These are phyloP conservation scores for Pseudopithomyces maydicus DNA, from an alignment of 2,329 filamentous ascomycete species.

Conservation along the genomic window DNA sequence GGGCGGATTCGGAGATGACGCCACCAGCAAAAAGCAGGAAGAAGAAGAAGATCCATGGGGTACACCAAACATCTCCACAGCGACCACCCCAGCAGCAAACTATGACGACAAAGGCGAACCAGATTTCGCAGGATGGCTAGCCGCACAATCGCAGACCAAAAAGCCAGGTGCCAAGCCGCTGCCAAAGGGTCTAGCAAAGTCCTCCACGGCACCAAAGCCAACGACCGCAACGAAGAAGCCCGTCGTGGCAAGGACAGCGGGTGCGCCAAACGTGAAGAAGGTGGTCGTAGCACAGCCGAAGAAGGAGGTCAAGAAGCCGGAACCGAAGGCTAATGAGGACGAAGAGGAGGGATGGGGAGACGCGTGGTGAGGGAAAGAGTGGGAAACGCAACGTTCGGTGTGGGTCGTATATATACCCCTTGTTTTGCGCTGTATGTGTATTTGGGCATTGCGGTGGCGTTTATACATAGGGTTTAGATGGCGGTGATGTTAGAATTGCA, in stretches of 20 bases:
- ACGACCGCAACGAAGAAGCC: conserved; percentile 39
- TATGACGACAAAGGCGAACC: conserved; percentile 88
- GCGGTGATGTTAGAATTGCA: not conserved
- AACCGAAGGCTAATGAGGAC: conserved; percentile 49
- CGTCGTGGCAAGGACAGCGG: conserved; percentile 35
- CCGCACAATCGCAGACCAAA: conserved; percentile 81
- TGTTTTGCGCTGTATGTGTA: conserved; percentile 3
- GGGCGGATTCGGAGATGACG: conserved; percentile 68
- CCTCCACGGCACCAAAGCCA: conserved; percentile 47
- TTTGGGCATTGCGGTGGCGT: conserved; percentile 26
- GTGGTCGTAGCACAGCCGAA: conserved; percentile 33
- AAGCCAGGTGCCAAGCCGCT: conserved; percentile 66
- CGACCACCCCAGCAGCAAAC: conserved; percentile 51
- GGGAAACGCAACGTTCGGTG: not conserved
- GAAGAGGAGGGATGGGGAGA: conserved; percentile 47
- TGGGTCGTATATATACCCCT: conserved; percentile 1
- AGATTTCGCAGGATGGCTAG: conserved; percentile 94
- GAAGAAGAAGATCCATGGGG: conserved; percentile 61
- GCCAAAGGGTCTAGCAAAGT: conserved; percentile 82
- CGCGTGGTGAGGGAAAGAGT: conserved; percentile 33
- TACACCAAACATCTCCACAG: conserved; percentile 47
- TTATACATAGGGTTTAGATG: conserved; percentile 4
- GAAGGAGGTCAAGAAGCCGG: conserved; percentile 37
- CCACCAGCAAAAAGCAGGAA: conserved; percentile 46
- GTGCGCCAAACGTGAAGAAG: conserved; percentile 36